These are phyloP conservation scores for Plasmodium malariae DNA, from an alignment of 169 alveolate genomes.

Conservation along the genomic window DNA sequence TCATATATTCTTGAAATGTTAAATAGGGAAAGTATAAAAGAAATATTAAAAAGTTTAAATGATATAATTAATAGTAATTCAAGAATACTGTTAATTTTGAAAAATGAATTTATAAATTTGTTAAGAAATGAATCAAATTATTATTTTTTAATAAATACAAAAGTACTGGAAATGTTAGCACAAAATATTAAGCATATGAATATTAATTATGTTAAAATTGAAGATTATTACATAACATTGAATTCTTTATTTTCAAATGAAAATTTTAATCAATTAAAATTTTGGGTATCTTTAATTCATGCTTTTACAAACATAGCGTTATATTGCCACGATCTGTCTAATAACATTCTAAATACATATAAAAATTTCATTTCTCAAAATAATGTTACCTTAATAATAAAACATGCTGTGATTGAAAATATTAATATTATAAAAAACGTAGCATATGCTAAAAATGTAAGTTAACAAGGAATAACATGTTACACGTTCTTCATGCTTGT, in stretches of 20 bases:
- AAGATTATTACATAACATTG: constrained; percentile 46
- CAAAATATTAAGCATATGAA: constrained; percentile 40
- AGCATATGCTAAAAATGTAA: constrained; percentile 7
- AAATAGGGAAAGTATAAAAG: constrained; percentile 57
- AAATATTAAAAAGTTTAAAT: constrained; percentile 31
- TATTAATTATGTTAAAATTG: constrained; percentile 24
- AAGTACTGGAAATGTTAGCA: constrained; percentile 17
- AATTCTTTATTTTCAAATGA: constrained; percentile 41
- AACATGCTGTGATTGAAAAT: constrained; percentile 24
- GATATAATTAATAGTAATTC: constrained; percentile 33
- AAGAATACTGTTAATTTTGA: constrained; percentile 9
- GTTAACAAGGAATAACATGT: no score
- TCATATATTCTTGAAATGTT: constrained; percentile 21
- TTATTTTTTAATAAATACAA: constrained; percentile 36
- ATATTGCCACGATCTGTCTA: constrained; percentile 44
- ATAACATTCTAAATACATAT: constrained; percentile 18
- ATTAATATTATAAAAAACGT: constrained; percentile 38
- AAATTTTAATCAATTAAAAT: constrained; percentile 23
- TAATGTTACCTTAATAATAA: constrained; percentile 7
- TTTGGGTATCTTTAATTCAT: constrained; percentile 70
- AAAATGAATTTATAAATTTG: constrained; percentile 26
- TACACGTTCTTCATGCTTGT: no score
- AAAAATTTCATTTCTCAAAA: constrained; percentile 13
- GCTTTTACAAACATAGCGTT: constrained; percentile 64
- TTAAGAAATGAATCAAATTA: constrained; percentile 22